Base-by-base conservation (phyloP, 2,329 filamentous ascomycete genomes). In the Magnaporthiopsis incrustans region DNA sequence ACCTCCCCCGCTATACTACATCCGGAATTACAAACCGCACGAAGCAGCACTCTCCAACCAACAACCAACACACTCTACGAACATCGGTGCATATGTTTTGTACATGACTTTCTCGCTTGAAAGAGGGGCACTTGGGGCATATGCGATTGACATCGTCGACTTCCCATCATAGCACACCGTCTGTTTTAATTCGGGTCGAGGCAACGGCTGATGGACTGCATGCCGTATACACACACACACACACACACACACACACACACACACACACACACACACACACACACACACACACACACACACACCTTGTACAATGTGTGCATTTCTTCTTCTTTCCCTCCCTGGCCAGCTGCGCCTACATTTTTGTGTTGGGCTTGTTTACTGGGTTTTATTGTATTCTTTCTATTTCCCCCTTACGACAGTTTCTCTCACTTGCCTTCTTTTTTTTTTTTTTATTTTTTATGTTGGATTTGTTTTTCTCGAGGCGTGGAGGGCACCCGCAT, bases 401-500 rank as follows among this genome's bases (percentile, higher is more conserved):
- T 58, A 18, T 58, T 58, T 27, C 57, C 63, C 57, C 57, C 18
- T 56, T 63, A 30, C 57, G 57, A 58, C 33, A 53, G 63, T 57
- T 61, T 61, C 22, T 53, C 44, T 11, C 18, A 53, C 18, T 3
- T 25, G 44, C 8, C 44, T 25, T 53, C 44, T 18, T 50, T 53
- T 25, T 22, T n/a, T n/a, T n/a, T n/a, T n/a, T 25, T 53, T 22
- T 18, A 22, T 53, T 25, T 22, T 53, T 53, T 11, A 53, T 53
- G 6, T 53, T 53, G 22, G 44, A n/a, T 53, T 53, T 25, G 11
- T 25, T 22, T 53, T 10, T n/a, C 3, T 50, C 18, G 22, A 25
- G 44, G 44, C 10, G 18, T 53, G n/a, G 44, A 11, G 22, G 44
- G 18, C 7, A 6, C 44, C 22, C 22, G 7, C 44, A 22, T 18